phyloP scores from a whole-genome alignment of 139 green algal genomes.

The Zygnema circumcarinatum region DNA sequence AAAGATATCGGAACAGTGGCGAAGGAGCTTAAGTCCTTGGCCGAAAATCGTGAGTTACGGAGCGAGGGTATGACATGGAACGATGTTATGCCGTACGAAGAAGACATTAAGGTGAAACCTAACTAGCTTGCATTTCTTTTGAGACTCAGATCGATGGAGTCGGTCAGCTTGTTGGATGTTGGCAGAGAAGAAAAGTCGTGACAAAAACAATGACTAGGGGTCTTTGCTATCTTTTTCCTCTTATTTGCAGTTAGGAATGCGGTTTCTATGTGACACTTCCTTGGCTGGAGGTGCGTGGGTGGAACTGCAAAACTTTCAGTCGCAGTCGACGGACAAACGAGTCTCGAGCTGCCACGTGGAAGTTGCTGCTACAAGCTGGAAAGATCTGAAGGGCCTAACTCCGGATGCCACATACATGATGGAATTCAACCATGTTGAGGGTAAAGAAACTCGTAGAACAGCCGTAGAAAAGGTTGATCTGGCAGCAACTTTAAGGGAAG shows the following conservation, averaged over 20 bases:
- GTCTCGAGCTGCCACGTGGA: neutral
- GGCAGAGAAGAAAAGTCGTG: too few relatives aligned
- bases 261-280: slow-evolving; percentile 41
- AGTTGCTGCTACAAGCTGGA: neutral
- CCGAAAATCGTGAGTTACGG: slow-evolving; percentile 5
- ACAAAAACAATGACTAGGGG: too few relatives aligned
- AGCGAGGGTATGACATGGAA: neutral
- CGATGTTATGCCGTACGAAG: slow-evolving; percentile 15
- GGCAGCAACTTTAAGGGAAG: neutral
- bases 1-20: slow-evolving; percentile 23
- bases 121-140: neutral
- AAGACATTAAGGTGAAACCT: slow-evolving; percentile 25
- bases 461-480: neutral
- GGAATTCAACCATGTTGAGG: slow-evolving; percentile 13
- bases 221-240: too few relatives aligned
- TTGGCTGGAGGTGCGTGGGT: slow-evolving; percentile 37
- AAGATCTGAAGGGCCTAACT: neutral
- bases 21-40: neutral
- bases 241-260: slow-evolving; percentile 41
- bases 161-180: too few relatives aligned
- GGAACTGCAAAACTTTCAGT: slow-evolving; percentile 3
- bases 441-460: neutral
- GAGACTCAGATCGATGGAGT: neutral
- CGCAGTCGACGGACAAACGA: too few relatives aligned
- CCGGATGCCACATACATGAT: slow-evolving; percentile 8